Base-by-base conservation (phyloP, 2,329 filamentous ascomycete genomes). In the Claviceps humidiphila region DNA sequence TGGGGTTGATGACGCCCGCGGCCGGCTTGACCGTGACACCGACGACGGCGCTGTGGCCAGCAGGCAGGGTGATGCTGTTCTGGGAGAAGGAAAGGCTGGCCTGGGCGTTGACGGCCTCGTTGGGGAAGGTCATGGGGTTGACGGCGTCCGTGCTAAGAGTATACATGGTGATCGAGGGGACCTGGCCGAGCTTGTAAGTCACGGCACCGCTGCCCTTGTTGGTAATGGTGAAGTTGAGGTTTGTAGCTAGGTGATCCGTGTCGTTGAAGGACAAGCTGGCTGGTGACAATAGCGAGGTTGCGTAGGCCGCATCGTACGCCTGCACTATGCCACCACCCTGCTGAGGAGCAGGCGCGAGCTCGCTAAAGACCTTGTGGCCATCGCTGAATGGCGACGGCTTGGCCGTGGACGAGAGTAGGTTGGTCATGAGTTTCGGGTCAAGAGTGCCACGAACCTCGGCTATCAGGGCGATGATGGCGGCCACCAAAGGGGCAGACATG, bases 251-350 rank as follows among this genome's bases (percentile, higher is more conserved):
- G 68, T 82, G 60, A 56, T 77, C 75, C 0, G 78, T 80, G 60
- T 84, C 81, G 60, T 84, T 83, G 66, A 84, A 82, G 2, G 76
- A 72, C 8, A 85, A 65, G 60, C 73, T 77, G 16, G 75, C 75
- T 7, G 71, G 72, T 57, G 72, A 74, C 20, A 84, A 64, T 11
- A 76, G 59, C 2, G 74, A 73, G 2, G 71, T 77, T 13, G 75
- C 68, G 56, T 76, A 72, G 2, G 79, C 76, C 3, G 78, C 77
- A 52, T 81, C 75, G 56, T 75, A 75, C 2, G 77, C 80, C 58
- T 81, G 76, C 47, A 84, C 67, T 14, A 83, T 65, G 30, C 81
- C 81, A 26, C 66, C 74, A 14, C 81, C 81, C 58, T 82, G 77
- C 60, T 84, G 80, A 5, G 74, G 63, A n/a, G 80, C 75, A 0